Conservation (phyloP, 2,329 filamentous ascomycete species). For the Trichoderma guizhouense region DNA sequence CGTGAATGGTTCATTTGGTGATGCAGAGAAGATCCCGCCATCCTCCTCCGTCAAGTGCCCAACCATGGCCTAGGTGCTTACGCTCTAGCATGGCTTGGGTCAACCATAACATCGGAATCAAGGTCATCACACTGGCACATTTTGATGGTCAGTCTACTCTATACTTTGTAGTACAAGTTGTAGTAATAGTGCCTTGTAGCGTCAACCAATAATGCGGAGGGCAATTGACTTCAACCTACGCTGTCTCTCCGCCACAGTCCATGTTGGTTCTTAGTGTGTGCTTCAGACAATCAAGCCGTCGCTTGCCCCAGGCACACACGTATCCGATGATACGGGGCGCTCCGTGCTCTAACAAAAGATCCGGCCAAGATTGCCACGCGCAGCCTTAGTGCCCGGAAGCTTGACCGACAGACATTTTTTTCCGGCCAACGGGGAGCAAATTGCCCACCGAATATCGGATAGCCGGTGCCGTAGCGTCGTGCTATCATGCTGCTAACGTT, state of each 20-base stretch:
- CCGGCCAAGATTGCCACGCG: conserved; percentile 3
- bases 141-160: neutral
- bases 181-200: neutral
- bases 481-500: neutral
- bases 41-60: neutral
- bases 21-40: neutral
- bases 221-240: neutral
- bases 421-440: neutral
- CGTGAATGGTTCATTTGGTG: neutral
- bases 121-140: neutral
- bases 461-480: conserved; percentile 14
- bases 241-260: neutral
- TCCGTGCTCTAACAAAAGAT: conserved; percentile 1
- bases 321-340: neutral
- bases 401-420: neutral
- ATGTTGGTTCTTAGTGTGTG: neutral
- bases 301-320: neutral
- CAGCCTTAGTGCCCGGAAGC: conserved; percentile 11
- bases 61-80: neutral
- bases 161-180: neutral
- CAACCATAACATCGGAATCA: neutral
- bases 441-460: conserved; percentile 1
- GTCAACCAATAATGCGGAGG: neutral
- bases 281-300: neutral
- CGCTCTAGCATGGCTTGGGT: neutral